Evolutionary conservation across 495 filamentous ascomycete species (phyloP).

Genomic region (Talaromyces thailandensis): DNA sequence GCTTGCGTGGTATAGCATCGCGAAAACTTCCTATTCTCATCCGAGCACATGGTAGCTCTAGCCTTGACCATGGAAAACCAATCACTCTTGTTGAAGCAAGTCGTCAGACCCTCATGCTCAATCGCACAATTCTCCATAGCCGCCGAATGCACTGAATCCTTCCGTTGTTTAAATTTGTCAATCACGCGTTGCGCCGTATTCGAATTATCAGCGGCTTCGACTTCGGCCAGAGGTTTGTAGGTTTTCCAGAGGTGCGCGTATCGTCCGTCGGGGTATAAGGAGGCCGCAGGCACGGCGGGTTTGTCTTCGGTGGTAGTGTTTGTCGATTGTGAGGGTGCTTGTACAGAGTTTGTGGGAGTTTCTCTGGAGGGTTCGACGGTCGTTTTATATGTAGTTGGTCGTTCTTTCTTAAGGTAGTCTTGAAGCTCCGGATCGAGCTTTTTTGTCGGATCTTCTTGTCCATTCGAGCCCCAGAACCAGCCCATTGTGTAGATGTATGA

Average conservation of each 20-base stretch:
- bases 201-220: conserved; percentile 44
- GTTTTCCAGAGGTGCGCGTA: conserved; percentile 91
- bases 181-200: conserved; percentile 66
- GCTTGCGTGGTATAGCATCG: conserved; percentile 76
- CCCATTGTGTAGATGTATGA: conserved; percentile 31
- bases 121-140: conserved; percentile 90
- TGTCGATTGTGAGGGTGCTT: conserved; percentile 11
- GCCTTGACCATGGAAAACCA: conserved; percentile 36
- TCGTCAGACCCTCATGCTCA: conserved; percentile 65
- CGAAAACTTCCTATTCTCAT: conserved; percentile 60
- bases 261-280: conserved; percentile 69
- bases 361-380: conserved; percentile 16
- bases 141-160: conserved; percentile 63
- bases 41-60: conserved; percentile 62
- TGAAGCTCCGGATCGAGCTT: conserved; percentile 78
- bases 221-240: conserved; percentile 58
- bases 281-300: conserved; percentile 45
- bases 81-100: conserved; percentile 64
- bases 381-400: conserved; percentile 62
- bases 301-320: conserved; percentile 21
- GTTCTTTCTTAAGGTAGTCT: conserved; percentile 77
- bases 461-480: conserved; percentile 57
- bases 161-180: conserved; percentile 74
- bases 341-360: conserved; percentile 10
- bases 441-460: conserved; percentile 57